Percentiles rank a stretch among this genome's conserved stretches.
Evolutionary conservation across 1,139 yeast genomes (phyloP).

Genomic region (Hanseniaspora uvarum): DNA sequence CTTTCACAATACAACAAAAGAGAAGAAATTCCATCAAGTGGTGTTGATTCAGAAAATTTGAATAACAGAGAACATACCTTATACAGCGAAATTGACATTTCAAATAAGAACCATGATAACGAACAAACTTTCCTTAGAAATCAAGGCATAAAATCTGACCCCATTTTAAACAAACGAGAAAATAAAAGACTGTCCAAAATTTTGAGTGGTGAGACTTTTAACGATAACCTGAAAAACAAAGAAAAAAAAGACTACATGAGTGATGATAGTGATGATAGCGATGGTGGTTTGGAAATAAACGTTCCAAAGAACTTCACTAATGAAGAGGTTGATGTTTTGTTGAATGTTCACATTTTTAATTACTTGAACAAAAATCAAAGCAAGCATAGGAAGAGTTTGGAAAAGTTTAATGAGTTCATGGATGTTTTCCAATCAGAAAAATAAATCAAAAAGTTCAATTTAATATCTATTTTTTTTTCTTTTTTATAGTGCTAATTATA

Average conservation of each 20-base stretch:
- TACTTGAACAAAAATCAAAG: conserved; percentile 4
- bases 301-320: conserved; percentile 12
- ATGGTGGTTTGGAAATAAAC: conserved; percentile 14
- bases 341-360: conserved; percentile 10
- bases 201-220: conserved; percentile 6
- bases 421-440: conserved; percentile 2
- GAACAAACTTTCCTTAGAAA: background rate
- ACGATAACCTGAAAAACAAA: background rate
- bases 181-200: conserved; percentile 1
- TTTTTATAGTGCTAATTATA: background rate
- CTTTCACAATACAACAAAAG: conserved; percentile 1
- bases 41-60: background rate
- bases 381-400: background rate
- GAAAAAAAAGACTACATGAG: background rate
- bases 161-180: background rate
- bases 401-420: conserved; percentile 10
- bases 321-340: conserved; percentile 11
- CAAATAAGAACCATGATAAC: background rate
- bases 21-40: background rate
- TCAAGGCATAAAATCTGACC: background rate
- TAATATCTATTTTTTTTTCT: too few relatives aligned
- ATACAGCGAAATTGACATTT: background rate
- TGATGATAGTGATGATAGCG: conserved; percentile 14
- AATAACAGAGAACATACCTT: background rate
- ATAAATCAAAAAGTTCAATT: too few relatives aligned